Conservation (phyloP, 2,329 filamentous ascomycete genomes). For the Trichoderma simmonsii region DNA sequence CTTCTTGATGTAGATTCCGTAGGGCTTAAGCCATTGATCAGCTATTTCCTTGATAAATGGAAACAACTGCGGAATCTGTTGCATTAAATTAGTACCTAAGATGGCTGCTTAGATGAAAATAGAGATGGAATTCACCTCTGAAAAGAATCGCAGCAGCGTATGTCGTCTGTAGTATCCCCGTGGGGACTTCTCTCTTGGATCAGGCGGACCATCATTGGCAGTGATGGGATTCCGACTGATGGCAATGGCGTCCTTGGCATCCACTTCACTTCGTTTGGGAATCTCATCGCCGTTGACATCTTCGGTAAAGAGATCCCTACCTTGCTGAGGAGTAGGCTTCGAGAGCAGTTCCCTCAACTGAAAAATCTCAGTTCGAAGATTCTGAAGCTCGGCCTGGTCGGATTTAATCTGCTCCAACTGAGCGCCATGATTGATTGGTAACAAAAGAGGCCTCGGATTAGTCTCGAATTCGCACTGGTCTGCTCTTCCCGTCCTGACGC, state of each 20-base stretch:
- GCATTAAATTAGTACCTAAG: background rate
- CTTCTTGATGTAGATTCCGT: slow-evolving; percentile 11
- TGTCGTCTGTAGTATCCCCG: slow-evolving; percentile 11
- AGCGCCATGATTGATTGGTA: background rate
- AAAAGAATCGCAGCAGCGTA: background rate
- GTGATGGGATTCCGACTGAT: background rate
- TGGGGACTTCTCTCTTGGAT: slow-evolving; percentile 11
- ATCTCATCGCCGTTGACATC: background rate
- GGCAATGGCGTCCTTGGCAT: background rate
- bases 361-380: background rate
- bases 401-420: slow-evolving; percentile 13
- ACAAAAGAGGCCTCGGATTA: background rate
- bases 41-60: slow-evolving; percentile 10
- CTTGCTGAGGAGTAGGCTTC: background rate
- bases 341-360: slow-evolving; percentile 1
- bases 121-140: background rate
- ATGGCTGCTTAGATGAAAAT: fast-evolving
- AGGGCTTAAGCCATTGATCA: slow-evolving; percentile 10
- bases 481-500: slow-evolving; percentile 4
- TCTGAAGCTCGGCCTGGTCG: background rate
- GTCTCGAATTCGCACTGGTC: slow-evolving; percentile 13
- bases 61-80: background rate
- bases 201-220: background rate
- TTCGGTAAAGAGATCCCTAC: background rate
- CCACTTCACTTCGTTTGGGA: background rate